phyloP scores from a whole-genome alignment of 352 stramenopile genomes.

The Plasmopara muralis region DNA sequence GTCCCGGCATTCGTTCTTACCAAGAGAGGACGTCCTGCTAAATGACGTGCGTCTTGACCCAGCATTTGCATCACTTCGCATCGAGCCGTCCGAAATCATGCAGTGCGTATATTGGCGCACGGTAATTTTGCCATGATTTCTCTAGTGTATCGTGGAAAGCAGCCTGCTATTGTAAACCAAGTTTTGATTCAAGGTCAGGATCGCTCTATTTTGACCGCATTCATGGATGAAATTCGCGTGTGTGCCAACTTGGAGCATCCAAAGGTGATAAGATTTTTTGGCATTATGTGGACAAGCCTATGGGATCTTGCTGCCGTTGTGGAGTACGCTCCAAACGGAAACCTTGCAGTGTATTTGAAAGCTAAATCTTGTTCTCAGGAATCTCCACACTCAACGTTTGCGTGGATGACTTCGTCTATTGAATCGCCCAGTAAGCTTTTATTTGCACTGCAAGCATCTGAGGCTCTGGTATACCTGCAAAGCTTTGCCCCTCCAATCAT shows the following conservation, averaged over 20 bases:
- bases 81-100: conserved; percentile 35
- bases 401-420: conserved; percentile 27
- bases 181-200: conserved; percentile 18
- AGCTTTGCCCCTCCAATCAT: conserved; percentile 56
- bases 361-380: conserved; percentile 31
- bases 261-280: conserved; percentile 49
- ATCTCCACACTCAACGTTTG: conserved; percentile 17
- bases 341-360: conserved; percentile 26
- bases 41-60: conserved; percentile 30
- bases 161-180: conserved; percentile 37
- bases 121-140: conserved; percentile 32
- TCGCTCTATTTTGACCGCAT: conserved; percentile 27
- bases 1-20: conserved; percentile 23
- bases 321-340: conserved; percentile 45
- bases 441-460: conserved; percentile 49
- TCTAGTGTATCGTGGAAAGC: conserved; percentile 29
- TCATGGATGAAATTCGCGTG: conserved; percentile 68
- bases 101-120: conserved; percentile 30
- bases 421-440: conserved; percentile 33
- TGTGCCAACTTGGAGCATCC: conserved; percentile 46
- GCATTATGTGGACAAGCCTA: conserved; percentile 48
- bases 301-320: conserved; percentile 55
- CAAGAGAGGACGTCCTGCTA: conserved; percentile 19
- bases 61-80: conserved; percentile 25
- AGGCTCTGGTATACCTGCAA: conserved; percentile 58